Conservation (phyloP, 176 grass and related monocot species). For the Aegilops umbellulata region DNA sequence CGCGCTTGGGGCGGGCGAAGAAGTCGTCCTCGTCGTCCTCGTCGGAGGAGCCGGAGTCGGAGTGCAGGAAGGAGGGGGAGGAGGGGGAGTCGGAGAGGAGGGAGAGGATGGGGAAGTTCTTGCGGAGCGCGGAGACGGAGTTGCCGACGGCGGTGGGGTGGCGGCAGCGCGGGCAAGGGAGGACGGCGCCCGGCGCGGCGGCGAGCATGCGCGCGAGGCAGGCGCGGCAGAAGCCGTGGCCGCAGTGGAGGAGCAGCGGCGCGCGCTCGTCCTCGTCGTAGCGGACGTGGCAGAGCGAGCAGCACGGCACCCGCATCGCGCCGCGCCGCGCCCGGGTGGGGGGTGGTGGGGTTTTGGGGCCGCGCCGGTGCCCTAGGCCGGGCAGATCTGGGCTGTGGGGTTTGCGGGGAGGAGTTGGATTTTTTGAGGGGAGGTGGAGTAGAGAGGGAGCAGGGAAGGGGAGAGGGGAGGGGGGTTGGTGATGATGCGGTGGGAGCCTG, state of each 20-base stretch:
- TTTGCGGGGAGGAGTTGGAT: constrained; percentile 29
- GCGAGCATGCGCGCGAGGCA: constrained; percentile 92
- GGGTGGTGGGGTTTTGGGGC: background rate
- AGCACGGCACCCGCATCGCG: constrained; percentile 85
- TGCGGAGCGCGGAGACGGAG: constrained; percentile 79
- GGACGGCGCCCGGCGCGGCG: constrained; percentile 47
- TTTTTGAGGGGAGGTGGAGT: constrained; percentile 13
- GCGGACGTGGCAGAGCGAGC: constrained; percentile 75
- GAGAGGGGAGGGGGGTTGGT: constrained; percentile 32
- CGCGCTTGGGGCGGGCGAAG: constrained; percentile 31
- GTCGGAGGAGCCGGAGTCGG: constrained; percentile 39
- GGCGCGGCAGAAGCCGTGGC: constrained; percentile 93
- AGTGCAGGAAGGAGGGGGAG: constrained; percentile 70
- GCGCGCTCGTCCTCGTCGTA: constrained; percentile 94
- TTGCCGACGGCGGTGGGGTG: constrained; percentile 89
- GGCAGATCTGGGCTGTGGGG: constrained; percentile 25
- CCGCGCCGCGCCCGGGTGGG: background rate
- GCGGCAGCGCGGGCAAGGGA: constrained; percentile 87
- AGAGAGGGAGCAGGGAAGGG: background rate
- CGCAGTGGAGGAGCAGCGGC: constrained; percentile 94
- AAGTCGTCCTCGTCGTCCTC: constrained; percentile 62
- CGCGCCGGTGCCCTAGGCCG: constrained; percentile 21
- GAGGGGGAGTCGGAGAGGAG: constrained; percentile 70
- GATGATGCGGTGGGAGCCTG: constrained; percentile 34
- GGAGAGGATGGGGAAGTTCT: constrained; percentile 92